phyloP scores from a whole-genome alignment of 306 rosid genomes.

The Vigna trinervia region DNA sequence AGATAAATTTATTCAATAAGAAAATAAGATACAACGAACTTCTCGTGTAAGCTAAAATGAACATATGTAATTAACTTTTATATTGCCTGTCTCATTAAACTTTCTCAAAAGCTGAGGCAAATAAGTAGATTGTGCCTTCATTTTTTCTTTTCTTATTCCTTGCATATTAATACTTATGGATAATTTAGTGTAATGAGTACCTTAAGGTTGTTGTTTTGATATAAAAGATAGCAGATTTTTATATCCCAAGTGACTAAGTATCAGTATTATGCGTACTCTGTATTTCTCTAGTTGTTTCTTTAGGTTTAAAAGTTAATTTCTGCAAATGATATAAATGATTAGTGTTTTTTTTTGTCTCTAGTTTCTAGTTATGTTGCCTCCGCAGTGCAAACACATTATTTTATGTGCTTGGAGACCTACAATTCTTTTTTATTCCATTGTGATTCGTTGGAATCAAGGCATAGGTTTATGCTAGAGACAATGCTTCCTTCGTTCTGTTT shows the following conservation, averaged over 20 bases:
- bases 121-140: not conserved
- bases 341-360: not conserved
- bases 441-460: not conserved
- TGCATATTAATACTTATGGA: not conserved
- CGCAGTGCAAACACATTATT: not conserved
- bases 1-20: not conserved
- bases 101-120: no score
- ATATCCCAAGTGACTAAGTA: not conserved
- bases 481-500: not conserved
- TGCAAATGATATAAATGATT: not conserved
- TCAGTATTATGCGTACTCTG: no score
- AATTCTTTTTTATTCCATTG: not conserved
- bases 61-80: no score
- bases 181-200: not conserved
- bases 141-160: no score
- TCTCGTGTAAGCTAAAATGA: not conserved
- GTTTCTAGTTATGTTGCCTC: not conserved
- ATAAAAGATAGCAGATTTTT: not conserved
- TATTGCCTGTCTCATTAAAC: no score
- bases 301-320: not conserved
- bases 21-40: no score
- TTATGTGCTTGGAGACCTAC: not conserved
- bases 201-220: not conserved
- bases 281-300: not conserved
- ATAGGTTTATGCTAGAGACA: not conserved